These are phyloP conservation scores for Trichoderma aggressivum DNA, from an alignment of 2,329 filamentous ascomycete species.

Conservation along the genomic window DNA sequence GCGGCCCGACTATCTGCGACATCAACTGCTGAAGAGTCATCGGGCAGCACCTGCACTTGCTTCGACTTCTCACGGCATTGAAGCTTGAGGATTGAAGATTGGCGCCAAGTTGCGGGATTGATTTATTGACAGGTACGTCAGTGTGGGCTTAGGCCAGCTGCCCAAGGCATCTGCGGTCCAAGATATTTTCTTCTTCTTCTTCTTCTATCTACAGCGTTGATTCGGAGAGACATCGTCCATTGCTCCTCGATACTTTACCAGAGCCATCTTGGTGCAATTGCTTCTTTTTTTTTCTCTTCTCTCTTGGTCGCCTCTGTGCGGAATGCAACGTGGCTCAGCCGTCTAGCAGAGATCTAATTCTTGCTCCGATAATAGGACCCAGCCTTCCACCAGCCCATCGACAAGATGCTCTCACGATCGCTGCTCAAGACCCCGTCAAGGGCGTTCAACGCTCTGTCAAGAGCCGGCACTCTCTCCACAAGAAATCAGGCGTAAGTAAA, in stretches of 20 bases:
- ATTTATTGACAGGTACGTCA: slow-evolving; percentile 2
- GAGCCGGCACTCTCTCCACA: slow-evolving; percentile 16
- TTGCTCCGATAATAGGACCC: slow-evolving; percentile 13
- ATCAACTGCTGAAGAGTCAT: background rate
- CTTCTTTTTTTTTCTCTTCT: background rate
- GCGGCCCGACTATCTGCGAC: background rate
- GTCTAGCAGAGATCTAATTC: background rate
- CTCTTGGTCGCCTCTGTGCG: background rate
- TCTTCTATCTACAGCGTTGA: too few relatives aligned
- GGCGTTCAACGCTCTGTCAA: slow-evolving; percentile 20
- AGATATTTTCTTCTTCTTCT: background rate
- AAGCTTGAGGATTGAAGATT: background rate
- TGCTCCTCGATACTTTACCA: background rate
- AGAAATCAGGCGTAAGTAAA: slow-evolving; percentile 21
- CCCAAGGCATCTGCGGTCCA: background rate
- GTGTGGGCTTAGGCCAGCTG: background rate
- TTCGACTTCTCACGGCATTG: background rate
- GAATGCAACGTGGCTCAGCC: background rate
- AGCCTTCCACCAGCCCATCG: background rate
- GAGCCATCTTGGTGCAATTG: background rate
- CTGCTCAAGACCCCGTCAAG: slow-evolving; percentile 20
- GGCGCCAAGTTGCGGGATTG: background rate
- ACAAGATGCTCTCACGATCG: slow-evolving; percentile 23
- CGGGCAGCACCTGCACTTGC: background rate
- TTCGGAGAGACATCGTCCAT: background rate